These are phyloP conservation scores for Galium porrigens DNA, from an alignment of 305 asterid genomes.

Conservation along the genomic window DNA sequence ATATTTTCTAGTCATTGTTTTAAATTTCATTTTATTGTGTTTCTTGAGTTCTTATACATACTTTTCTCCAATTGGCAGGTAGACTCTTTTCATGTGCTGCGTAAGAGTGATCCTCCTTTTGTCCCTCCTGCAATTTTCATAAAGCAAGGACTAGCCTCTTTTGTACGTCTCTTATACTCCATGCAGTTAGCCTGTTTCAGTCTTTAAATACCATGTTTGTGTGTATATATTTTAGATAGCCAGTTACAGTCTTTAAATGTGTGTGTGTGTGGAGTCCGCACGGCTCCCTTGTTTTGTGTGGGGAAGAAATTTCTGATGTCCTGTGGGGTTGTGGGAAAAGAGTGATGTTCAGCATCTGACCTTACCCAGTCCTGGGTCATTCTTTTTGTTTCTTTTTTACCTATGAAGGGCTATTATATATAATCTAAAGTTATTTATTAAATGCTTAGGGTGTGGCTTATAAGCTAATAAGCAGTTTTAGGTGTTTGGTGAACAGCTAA, in stretches of 20 bases:
- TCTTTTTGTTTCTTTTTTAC: neutral
- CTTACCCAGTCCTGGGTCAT: neutral
- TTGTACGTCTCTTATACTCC: constrained; percentile 37
- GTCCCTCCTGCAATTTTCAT: constrained; percentile 64
- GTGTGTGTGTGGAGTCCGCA: neutral
- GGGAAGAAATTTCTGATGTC: neutral
- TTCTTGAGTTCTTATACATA: constrained; percentile 12
- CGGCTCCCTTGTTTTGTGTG: neutral
- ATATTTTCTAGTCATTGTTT: neutral
- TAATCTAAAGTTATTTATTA: neutral
- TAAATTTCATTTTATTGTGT: neutral
- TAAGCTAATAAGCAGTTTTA: too few relatives aligned
- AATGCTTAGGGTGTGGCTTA: too few relatives aligned
- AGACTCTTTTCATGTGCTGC: constrained; percentile 85
- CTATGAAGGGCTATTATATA: too few relatives aligned
- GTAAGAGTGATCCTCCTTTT: constrained; percentile 90
- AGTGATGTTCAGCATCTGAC: neutral
- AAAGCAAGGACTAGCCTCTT: constrained; percentile 78
- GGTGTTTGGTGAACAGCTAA: too few relatives aligned
- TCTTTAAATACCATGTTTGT: neutral
- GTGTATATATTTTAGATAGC: too few relatives aligned
- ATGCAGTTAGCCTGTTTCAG: neutral
- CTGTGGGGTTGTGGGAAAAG: neutral
- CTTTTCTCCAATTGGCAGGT: constrained; percentile 43
- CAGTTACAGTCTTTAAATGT: neutral